A percentile compares a stretch with the other conserved stretches of the same genome.
Conservation (phyloP, 768 basidiomycete genomes). For the Gloeopeniophorella convolvens region DNA sequence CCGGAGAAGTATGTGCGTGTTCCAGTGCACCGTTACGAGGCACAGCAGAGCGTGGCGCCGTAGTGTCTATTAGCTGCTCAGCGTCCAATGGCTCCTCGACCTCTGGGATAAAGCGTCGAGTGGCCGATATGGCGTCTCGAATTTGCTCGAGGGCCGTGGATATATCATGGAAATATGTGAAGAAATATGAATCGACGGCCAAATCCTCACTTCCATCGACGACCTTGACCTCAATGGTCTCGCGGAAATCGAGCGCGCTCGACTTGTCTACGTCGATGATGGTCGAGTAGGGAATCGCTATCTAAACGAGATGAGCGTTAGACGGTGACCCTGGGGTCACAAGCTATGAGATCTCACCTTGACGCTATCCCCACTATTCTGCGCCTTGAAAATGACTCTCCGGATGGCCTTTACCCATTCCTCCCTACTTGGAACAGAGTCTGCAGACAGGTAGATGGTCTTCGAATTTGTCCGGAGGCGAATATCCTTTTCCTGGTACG, state of each 20-base stretch:
- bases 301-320: constrained; percentile 35
- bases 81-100: constrained; percentile 24
- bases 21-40: constrained; percentile 7
- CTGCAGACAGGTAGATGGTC: constrained; percentile 61
- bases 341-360: constrained; percentile 47
- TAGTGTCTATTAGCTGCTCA: constrained; percentile 51
- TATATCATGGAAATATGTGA: constrained; percentile 88
- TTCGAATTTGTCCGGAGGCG: constrained; percentile 81
- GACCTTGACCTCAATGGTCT: constrained; percentile 92
- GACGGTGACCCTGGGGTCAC: neutral
- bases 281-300: constrained; percentile 89
- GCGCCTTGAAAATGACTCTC: constrained; percentile 91
- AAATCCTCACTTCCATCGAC: constrained; percentile 75
- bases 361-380: constrained; percentile 93
- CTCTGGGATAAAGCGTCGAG: constrained; percentile 36
- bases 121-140: constrained; percentile 58
- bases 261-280: constrained; percentile 87
- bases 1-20: constrained; percentile 28
- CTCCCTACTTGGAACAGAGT: constrained; percentile 76
- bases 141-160: constrained; percentile 74
- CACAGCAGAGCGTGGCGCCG: constrained; percentile 27
- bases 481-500: constrained; percentile 69
- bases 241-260: constrained; percentile 89
- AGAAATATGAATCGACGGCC: constrained; percentile 84
- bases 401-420: constrained; percentile 96